These are phyloP conservation scores for Sporobolomyces roseus DNA, from an alignment of 768 basidiomycete species.

Conservation along the genomic window DNA sequence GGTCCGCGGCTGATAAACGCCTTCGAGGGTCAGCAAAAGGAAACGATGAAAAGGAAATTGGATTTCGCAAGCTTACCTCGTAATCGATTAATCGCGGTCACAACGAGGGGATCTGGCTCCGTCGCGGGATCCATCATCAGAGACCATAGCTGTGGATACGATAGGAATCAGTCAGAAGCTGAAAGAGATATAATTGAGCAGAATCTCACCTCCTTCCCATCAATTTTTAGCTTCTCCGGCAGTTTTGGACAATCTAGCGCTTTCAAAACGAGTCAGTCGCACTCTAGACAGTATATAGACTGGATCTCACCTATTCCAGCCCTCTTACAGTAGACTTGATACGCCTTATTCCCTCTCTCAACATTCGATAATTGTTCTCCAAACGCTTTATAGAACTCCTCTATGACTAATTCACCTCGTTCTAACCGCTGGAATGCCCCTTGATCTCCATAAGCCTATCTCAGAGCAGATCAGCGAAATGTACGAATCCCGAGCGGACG, in stretches of 20 bases:
- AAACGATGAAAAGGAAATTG: neutral
- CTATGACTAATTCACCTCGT: conserved; percentile 21
- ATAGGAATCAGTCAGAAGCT: too few relatives aligned
- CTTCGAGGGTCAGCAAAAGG: neutral
- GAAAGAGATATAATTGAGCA: too few relatives aligned
- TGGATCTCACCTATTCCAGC: neutral
- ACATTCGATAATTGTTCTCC: conserved; percentile 21
- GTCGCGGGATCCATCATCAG: conserved; percentile 35
- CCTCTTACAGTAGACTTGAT: conserved; percentile 20
- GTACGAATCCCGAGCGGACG: neutral
- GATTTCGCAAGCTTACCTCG: conserved; percentile 1
- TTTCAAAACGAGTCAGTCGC: too few relatives aligned
- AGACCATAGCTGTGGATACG: conserved; percentile 19
- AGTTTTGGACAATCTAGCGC: conserved; percentile 18
- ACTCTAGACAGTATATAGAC: neutral
- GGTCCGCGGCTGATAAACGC: conserved; percentile 31
- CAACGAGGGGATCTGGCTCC: conserved; percentile 24
- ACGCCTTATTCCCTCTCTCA: conserved; percentile 16
- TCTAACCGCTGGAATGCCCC: conserved; percentile 37
- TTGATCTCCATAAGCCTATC: conserved; percentile 19
- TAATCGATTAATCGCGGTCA: conserved; percentile 26
- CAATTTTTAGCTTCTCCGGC: conserved; percentile 23
- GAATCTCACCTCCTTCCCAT: conserved; percentile 29
- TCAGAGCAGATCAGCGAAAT: neutral
- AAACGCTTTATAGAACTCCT: conserved; percentile 33